Evolutionary conservation across 129 eudicot species (phyloP).

Genomic region (Calendula officinalis): DNA sequence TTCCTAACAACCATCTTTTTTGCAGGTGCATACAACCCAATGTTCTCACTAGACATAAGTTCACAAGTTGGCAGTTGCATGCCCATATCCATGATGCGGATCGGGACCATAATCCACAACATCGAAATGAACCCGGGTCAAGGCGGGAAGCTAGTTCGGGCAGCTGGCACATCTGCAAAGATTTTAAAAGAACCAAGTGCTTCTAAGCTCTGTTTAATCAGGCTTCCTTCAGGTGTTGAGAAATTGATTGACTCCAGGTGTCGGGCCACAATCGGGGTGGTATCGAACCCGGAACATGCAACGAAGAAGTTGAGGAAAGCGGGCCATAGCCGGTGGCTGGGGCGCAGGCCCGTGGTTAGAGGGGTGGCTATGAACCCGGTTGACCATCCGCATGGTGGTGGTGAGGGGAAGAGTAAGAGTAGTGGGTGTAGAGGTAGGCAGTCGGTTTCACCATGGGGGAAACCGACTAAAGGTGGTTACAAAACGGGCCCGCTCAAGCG

Average conservation of each 20-base stretch:
- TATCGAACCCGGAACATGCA: conserved; percentile 58
- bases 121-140: conserved; percentile 83
- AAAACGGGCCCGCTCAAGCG: conserved; percentile 72
- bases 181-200: conserved; percentile 70
- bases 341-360: conserved; percentile 67
- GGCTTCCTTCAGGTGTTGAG: conserved; percentile 65
- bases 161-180: conserved; percentile 77
- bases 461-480: conserved; percentile 78
- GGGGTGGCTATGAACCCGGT: conserved; percentile 91
- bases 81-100: conserved; percentile 74
- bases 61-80: conserved; percentile 66
- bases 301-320: conserved; percentile 70
- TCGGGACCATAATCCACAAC: conserved; percentile 78
- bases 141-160: conserved; percentile 76
- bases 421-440: conserved; percentile 61
- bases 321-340: conserved; percentile 76
- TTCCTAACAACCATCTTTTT: background rate
- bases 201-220: conserved; percentile 40
- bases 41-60: conserved; percentile 51
- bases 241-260: conserved; percentile 59
- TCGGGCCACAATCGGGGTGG: conserved; percentile 69
- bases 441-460: conserved; percentile 75
- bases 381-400: conserved; percentile 98
- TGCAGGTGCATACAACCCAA: conserved; percentile 30
- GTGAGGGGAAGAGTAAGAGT: conserved; percentile 91